These are phyloP conservation scores for Candida glaebosa DNA, from an alignment of 805 yeast genomes.

Conservation along the genomic window DNA sequence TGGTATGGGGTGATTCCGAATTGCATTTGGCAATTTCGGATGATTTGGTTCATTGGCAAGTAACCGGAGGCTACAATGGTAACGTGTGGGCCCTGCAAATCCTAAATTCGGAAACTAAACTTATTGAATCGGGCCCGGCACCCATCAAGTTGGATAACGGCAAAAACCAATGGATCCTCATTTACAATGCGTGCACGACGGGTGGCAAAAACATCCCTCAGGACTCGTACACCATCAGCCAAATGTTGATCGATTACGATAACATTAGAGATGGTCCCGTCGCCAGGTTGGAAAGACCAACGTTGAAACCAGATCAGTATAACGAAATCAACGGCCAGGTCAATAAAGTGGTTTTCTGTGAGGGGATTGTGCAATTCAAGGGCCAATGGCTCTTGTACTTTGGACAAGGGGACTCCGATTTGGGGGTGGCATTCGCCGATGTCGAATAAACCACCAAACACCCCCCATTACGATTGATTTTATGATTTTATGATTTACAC, in stretches of 20 bases:
- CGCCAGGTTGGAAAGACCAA: constrained; percentile 35
- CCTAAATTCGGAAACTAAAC: constrained; percentile 29
- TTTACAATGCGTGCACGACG: constrained; percentile 37
- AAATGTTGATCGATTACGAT: constrained; percentile 42
- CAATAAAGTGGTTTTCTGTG: constrained; percentile 40
- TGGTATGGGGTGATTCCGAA: constrained; percentile 43
- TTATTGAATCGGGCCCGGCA: constrained; percentile 42
- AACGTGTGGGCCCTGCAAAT: constrained; percentile 25
- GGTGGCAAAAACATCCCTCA: constrained; percentile 29
- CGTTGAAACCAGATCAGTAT: constrained; percentile 28
- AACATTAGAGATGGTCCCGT: constrained; percentile 30
- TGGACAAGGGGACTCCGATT: constrained; percentile 42
- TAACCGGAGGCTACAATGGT: constrained; percentile 15
- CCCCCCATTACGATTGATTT: too few relatives aligned
- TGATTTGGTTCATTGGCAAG: constrained; percentile 33
- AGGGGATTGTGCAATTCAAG: constrained; percentile 40
- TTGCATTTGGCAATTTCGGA: constrained; percentile 34
- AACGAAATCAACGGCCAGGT: constrained; percentile 40
- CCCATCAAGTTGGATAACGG: constrained; percentile 33
- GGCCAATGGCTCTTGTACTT: constrained; percentile 40
- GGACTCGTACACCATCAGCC: constrained; percentile 34
- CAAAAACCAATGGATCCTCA: constrained; percentile 31
- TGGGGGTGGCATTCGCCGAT: constrained; percentile 39
- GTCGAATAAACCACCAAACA: constrained; percentile 9
- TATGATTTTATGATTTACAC: too few relatives aligned